A percentile compares a stretch with the other conserved stretches of the same genome.
Conservation (phyloP, 495 filamentous ascomycete genomes). For the Penicillium psychrofluorescens region DNA sequence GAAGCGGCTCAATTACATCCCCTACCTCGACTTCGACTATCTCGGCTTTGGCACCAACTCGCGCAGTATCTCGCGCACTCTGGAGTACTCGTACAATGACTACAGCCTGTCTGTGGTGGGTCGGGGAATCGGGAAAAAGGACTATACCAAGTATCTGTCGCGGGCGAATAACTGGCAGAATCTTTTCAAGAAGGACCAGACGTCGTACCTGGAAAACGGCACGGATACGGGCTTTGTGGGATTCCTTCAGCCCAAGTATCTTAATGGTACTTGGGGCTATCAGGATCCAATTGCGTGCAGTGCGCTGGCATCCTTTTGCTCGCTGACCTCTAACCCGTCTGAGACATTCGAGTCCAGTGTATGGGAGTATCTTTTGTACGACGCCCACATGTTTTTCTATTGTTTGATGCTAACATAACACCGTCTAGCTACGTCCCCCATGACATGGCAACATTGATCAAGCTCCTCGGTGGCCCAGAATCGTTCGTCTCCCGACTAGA, state of each 20-base stretch:
- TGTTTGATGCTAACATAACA: background rate
- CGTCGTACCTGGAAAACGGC: slow-evolving; percentile 45
- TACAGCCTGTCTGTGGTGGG: slow-evolving; percentile 60
- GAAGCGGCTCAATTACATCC: slow-evolving; percentile 63
- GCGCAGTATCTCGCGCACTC: slow-evolving; percentile 60
- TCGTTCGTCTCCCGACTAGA: slow-evolving; percentile 54
- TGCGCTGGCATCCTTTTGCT: slow-evolving; percentile 48
- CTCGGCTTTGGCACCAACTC: slow-evolving; percentile 65
- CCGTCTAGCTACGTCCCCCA: slow-evolving; percentile 55
- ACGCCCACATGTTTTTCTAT: background rate
- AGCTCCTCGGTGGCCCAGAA: slow-evolving; percentile 49
- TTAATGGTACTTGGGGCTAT: slow-evolving; percentile 60
- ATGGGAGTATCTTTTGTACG: slow-evolving; percentile 58
- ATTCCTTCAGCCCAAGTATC: slow-evolving; percentile 60
- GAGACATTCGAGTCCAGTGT: slow-evolving; percentile 67
- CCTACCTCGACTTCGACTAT: slow-evolving; percentile 61
- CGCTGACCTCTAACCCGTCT: slow-evolving; percentile 52
- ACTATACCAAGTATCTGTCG: slow-evolving; percentile 53
- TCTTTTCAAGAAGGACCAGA: slow-evolving; percentile 56
- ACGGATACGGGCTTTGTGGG: slow-evolving; percentile 56
- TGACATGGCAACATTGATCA: slow-evolving; percentile 57
- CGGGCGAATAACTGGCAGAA: slow-evolving; percentile 63
- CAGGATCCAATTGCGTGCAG: slow-evolving; percentile 66
- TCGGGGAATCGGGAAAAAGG: slow-evolving; percentile 40
- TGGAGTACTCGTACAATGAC: slow-evolving; percentile 76